These are phyloP conservation scores for Caloboletus firmus DNA, from an alignment of 1,284 basidiomycete genomes.

Conservation along the genomic window DNA sequence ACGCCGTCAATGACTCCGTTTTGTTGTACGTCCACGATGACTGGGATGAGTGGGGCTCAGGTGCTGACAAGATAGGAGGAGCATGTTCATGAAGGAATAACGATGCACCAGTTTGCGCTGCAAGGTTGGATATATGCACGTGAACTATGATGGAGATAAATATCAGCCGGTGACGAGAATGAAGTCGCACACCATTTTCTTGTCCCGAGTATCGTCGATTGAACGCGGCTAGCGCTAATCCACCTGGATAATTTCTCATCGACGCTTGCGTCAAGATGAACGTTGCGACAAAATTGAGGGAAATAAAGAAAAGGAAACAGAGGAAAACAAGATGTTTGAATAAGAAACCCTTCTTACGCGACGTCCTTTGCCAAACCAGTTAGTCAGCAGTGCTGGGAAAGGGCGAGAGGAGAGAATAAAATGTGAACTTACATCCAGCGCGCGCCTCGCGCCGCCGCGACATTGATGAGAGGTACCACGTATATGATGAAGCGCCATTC, in stretches of 20 bases:
- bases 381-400: neutral
- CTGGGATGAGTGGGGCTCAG: neutral
- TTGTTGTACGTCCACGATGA: slow-evolving; percentile 72
- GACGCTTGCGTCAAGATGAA: slow-evolving; percentile 59
- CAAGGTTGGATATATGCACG: slow-evolving; percentile 79
- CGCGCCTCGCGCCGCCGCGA: slow-evolving; percentile 71
- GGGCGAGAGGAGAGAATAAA: neutral
- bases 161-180: neutral
- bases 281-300: slow-evolving; percentile 54
- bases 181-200: slow-evolving; percentile 33
- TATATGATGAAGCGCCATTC: slow-evolving; percentile 98
- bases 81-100: slow-evolving; percentile 79
- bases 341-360: slow-evolving; percentile 45
- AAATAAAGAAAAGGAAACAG: slow-evolving; percentile 46
- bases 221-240: slow-evolving; percentile 66
- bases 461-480: slow-evolving; percentile 79
- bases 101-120: slow-evolving; percentile 89
- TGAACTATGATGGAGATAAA: slow-evolving; percentile 40
- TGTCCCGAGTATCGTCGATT: slow-evolving; percentile 49
- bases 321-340: slow-evolving; percentile 48
- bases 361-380: slow-evolving; percentile 37
- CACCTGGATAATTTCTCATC: slow-evolving; percentile 87
- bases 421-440: slow-evolving; percentile 55
- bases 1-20: slow-evolving; percentile 60
- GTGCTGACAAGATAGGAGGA: slow-evolving; percentile 42